These are phyloP conservation scores for Sophora flavescens DNA, from an alignment of 306 rosid genomes.

Conservation along the genomic window DNA sequence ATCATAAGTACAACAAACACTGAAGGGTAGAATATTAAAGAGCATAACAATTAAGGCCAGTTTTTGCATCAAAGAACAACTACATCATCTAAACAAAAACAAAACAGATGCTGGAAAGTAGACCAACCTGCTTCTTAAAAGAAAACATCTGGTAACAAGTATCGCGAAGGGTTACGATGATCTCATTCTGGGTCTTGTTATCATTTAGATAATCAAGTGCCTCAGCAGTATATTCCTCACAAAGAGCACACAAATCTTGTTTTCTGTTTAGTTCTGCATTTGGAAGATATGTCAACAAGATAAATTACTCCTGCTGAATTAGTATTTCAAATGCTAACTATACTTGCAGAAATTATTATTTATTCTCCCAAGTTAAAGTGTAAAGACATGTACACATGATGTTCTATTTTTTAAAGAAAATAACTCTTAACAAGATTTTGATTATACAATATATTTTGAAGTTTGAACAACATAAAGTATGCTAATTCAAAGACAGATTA, in stretches of 20 bases:
- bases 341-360: not conserved
- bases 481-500: not conserved
- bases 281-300: constrained; percentile 39
- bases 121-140: constrained; percentile 58
- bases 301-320: not conserved
- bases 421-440: not conserved
- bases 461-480: no score
- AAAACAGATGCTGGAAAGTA: constrained; percentile 19
- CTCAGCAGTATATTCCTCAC: constrained; percentile 71
- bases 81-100: not conserved
- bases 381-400: not conserved
- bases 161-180: constrained; percentile 57
- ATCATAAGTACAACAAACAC: constrained; percentile 15
- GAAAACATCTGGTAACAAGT: constrained; percentile 53
- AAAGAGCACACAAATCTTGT: constrained; percentile 69
- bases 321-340: not conserved
- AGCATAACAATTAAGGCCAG: not conserved
- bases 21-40: constrained; percentile 6
- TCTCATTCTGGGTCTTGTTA: constrained; percentile 66
- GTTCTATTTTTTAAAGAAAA: not conserved
- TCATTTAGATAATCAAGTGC: constrained; percentile 69
- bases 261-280: constrained; percentile 51
- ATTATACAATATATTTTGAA: no score
- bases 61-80: constrained; percentile 16
- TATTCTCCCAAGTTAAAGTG: not conserved